Evolutionary conservation across 176 grass and related monocot species (phyloP), one percentile per base, ranked within the genome.

Genomic region (Bromus sterilis): DNA sequence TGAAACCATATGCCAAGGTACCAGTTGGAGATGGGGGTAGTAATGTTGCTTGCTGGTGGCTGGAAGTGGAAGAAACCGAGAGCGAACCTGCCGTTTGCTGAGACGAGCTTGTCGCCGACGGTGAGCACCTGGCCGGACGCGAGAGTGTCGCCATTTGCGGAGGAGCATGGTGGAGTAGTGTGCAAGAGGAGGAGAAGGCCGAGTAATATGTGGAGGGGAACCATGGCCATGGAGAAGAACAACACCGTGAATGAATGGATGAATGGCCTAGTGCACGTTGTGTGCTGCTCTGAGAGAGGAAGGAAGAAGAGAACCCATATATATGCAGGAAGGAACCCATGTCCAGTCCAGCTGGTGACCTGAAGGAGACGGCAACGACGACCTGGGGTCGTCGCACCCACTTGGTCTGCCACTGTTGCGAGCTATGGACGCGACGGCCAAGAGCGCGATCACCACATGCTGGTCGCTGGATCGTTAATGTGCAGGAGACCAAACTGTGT

Each of bases 21-120:
- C 68, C 32, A 78, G 76, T 64, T 0, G 7, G 68, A 8, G 48
- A 6, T 25, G 0, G 1, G 3, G 39, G 7, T 0, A 2, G 4
- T 20, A 30, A 16, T 30, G 24, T 41, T 46, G 4, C 68, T 48
- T 30, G n/a, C n/a, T n/a, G 41, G 25, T 26, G 14, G 14, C 0
- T 0, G 41, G 4, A 53, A 53, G 25, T 46, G 74, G 81, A 90
- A 90, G 77, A 93, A 90, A 26, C 91, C 85, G 48, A 93, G 82
- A 23, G 73, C 77, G 12, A 90, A 93, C 68, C 56, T 87, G 43
- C 80, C 85, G 25, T 80, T 77, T 1, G 63, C 6, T 12, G 88
- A 93, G 37, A 68, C n/a, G 3, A 93, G 88, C 44, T 55, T 95
- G 69, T 91, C 84, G 13, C 75, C 36, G n/a, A 44, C 5, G 15